Base-by-base conservation (phyloP, 495 filamentous ascomycete genomes). In the Usnea hakonensis region DNA sequence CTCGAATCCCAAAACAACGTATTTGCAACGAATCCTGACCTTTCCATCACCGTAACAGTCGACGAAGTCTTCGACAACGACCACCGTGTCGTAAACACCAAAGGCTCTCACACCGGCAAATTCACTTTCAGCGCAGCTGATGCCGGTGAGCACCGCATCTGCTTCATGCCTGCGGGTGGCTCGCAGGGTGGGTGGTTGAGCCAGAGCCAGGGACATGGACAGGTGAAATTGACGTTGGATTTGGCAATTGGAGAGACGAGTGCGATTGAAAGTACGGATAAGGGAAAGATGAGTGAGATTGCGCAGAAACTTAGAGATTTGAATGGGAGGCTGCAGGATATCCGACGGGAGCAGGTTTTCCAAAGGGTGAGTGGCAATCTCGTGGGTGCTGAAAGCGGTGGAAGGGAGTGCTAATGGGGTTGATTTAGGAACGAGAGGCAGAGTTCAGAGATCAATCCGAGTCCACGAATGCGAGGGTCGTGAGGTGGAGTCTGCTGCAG, bases 391-490 rank as follows among this genome's bases (percentile, higher is more conserved):
- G 11, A 5, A n/a, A n/a, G 37, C n/a, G 19, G 16, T 14, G 32
- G 16, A 17, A n/a, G 10, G 17, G 16, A 48, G 9, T 60, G 6
- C 35, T 59, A 37, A 58, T 48, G 23, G 8, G 41, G 41, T 63
- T 30, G 17, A 7, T 62, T 53, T 57, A 97, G 92, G 94, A 97
- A 81, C 90, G 95, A 55, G 94, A 98, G 74, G 90, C 91, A 67
- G 94, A 97, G 71, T 98, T 98, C 83, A 83, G 94, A 74, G 94
- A 98, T 74, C 94, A 97, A 70, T 96, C 90, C 56, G 94, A 98
- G 73, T 80, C 83, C 48, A 97, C 92, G 59, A 98, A 98, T 77
- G 84, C 85, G 28, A 86, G 93, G 68, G 94, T 97, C 56, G 88
- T 98, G 30, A 85, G 91, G 61, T 98, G 94, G 94, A 90, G 92